Percentiles rank a stretch among this genome's conserved stretches.
Evolutionary conservation across 1,139 yeast genomes (phyloP).

Genomic region (Groenewaldozyma auringiensis): DNA sequence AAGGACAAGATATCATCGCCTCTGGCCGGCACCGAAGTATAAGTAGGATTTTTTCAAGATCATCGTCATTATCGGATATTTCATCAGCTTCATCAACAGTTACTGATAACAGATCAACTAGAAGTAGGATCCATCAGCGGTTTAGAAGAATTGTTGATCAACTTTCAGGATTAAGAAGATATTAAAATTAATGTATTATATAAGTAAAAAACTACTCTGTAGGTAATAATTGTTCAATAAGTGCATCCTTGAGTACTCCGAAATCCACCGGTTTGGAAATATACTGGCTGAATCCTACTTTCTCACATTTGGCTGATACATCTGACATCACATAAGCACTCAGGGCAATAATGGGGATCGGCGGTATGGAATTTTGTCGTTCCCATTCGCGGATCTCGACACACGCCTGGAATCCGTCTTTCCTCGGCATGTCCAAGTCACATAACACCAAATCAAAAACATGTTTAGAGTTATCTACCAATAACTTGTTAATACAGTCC

Average conservation of each 20-base stretch:
- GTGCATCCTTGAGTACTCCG: conserved; percentile 19
- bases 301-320: conserved; percentile 63
- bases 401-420: conserved; percentile 80
- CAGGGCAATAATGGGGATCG: conserved; percentile 65
- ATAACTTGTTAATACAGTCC: conserved; percentile 53
- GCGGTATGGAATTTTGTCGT: conserved; percentile 48
- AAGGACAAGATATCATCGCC: background rate
- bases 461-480: conserved; percentile 15
- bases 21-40: background rate
- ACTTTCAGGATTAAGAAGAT: conserved; percentile 1
- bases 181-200: background rate
- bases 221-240: conserved; percentile 7
- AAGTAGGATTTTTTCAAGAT: background rate
- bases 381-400: conserved; percentile 74
- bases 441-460: conserved; percentile 62
- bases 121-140: background rate
- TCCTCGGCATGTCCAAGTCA: conserved; percentile 83
- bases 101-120: background rate
- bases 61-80: background rate
- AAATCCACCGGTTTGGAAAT: conserved; percentile 55
- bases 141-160: background rate
- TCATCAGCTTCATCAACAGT: background rate
- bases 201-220: background rate
- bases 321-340: conserved; percentile 85
- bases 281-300: conserved; percentile 73